Evolutionary conservation across 2,329 filamentous ascomycete species (phyloP).

Genomic region (Beauveria sp.): DNA sequence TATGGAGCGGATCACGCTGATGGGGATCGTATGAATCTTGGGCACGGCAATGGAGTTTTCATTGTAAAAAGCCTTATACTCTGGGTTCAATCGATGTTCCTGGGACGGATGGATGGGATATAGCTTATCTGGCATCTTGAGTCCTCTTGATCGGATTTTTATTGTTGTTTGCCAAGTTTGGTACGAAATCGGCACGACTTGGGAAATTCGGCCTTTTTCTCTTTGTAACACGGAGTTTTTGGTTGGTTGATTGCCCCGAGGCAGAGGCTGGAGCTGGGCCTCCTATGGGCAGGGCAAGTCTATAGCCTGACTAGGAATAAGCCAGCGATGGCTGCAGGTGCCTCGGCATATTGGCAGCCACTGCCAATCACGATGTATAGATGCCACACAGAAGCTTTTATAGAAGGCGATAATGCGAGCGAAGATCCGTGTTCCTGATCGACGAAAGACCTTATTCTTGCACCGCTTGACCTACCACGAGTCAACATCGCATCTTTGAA

Average conservation of each 20-base stretch:
- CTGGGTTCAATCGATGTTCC: not conserved
- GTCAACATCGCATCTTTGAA: not conserved
- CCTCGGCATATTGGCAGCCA: not conserved
- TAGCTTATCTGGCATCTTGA: conserved; percentile 22
- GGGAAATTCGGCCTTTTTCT: not conserved
- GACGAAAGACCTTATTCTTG: not conserved
- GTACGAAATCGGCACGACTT: not conserved
- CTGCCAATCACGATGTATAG: not conserved
- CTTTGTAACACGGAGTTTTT: not conserved
- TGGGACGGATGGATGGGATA: conserved; percentile 14
- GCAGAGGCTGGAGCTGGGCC: not conserved
- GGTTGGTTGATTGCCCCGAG: not conserved
- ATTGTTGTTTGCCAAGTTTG: not conserved
- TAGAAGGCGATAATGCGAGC: not conserved
- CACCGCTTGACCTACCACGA: not conserved
- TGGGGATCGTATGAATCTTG: not conserved
- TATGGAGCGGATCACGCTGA: not conserved
- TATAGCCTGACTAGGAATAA: not conserved
- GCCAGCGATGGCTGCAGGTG: not conserved
- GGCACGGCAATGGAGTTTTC: not conserved
- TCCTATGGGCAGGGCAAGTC: not conserved
- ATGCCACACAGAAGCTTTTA: not conserved
- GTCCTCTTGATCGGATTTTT: not conserved
- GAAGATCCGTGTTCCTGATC: not conserved
- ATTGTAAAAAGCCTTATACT: conserved; percentile 4